Evolutionary conservation across 495 filamentous ascomycete genomes (phyloP), one percentile per base, ranked within the genome.

Genomic region (Amphirosellinia nigrospora): DNA sequence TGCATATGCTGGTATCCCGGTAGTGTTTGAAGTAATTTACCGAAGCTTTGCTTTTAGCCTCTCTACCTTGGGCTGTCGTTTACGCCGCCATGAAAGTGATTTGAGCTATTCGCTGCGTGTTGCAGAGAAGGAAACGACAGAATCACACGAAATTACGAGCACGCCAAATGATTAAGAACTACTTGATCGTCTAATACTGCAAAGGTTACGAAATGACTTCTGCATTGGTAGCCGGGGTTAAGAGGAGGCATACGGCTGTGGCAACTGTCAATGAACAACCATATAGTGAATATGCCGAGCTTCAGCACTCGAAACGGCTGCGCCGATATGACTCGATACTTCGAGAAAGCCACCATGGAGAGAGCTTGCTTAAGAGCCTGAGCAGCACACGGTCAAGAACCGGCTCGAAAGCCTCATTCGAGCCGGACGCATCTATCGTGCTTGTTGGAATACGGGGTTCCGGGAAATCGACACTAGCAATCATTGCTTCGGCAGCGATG

Each of bases 371-470:
- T 5, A 53, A 21, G 39, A 53, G 74, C 11, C 53, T 70, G 32
- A 66, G 60, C 64, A 43, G 48, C 46, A 66, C 72, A 6, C 72
- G 73, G 6, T 45, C 63, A 60, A 68, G 34, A 10, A 3, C 46
- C 16, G 46, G 32, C 23, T 30, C 16, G 19, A 15, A 32, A 5
- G 53, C 67, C n/a, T 28, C 45, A 10, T 91, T 91, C 76, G 79
- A 82, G 53, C 77, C 81, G 2, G 82, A 88, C 74, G 86, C 89
- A 1, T 92, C 91, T 1, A 86, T 93, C 36, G 85, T 91, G 1
- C 80, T 93, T n/a, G 84, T 90, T 38, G 91, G 91, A 4, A 85
- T 91, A 50, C 88, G 89, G 15, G 90, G 91, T 0, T 87, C 89
- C 4, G 91, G 91, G 10, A 93, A 92, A 71, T 89, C 89, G 3